Evolutionary conservation across 2,329 filamentous ascomycete genomes (phyloP).

Genomic region (Xylaria sp.): DNA sequence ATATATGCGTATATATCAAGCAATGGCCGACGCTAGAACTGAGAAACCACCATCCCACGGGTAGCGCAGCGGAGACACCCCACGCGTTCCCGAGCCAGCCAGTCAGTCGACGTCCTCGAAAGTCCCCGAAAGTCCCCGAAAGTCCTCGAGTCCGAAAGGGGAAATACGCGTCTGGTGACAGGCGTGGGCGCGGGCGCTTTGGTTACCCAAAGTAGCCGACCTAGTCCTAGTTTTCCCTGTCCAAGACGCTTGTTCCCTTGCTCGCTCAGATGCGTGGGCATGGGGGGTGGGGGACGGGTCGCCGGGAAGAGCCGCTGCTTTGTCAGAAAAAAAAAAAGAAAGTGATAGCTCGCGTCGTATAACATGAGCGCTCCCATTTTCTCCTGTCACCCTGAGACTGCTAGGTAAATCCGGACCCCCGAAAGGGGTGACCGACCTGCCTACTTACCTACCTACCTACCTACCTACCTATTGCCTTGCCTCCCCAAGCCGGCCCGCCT

Average conservation of each 20-base stretch:
- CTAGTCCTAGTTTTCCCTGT: not conserved
- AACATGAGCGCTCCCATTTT: constrained; percentile 17
- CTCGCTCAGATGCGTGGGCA: constrained; percentile 14
- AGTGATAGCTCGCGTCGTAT: constrained; percentile 22
- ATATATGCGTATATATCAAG: too few relatives aligned
- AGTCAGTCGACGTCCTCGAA: not conserved
- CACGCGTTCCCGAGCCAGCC: not conserved
- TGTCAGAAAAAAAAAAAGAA: constrained; percentile 4
- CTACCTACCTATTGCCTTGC: too few relatives aligned
- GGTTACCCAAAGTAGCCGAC: not conserved
- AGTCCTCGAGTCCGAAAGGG: not conserved
- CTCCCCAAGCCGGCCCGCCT: not conserved
- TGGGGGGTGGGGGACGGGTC: not conserved
- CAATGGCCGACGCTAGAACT: too few relatives aligned
- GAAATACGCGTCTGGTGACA: not conserved
- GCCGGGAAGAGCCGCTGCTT: constrained; percentile 1
- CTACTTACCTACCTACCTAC: not conserved
- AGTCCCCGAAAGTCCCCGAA: too few relatives aligned
- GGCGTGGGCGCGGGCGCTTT: not conserved
- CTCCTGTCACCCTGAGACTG: constrained; percentile 2
- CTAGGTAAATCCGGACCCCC: not conserved
- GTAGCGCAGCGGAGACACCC: not conserved
- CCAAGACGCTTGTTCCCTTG: too few relatives aligned
- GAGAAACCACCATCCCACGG: not conserved
- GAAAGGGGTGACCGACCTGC: not conserved